Conservation (phyloP, 2,329 filamentous ascomycete genomes). For the Magnaporthiopsis rhizophila region DNA sequence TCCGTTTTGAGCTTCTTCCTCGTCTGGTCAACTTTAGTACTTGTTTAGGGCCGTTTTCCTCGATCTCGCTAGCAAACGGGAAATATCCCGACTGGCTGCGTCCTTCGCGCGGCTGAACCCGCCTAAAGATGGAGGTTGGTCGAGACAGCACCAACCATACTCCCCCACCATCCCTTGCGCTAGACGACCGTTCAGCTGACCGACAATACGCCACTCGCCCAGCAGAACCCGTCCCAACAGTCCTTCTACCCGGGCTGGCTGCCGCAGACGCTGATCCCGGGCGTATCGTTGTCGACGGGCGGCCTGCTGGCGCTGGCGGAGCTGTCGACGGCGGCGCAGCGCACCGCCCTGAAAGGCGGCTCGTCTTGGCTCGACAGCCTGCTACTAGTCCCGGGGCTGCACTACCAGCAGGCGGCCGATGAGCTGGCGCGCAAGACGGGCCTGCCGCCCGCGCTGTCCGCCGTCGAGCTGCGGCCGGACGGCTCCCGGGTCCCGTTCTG, state of each 20-base stretch:
- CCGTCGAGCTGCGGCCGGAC: slow-evolving; percentile 24
- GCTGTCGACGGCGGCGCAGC: slow-evolving; percentile 44
- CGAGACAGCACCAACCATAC: background rate
- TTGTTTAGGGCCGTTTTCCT: background rate
- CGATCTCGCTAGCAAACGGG: background rate
- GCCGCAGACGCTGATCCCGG: slow-evolving; percentile 33
- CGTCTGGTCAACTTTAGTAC: no score
- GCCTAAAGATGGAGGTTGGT: background rate
- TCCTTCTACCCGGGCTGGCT: slow-evolving; percentile 28
- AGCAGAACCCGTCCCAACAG: background rate
- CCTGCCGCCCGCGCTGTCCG: slow-evolving; percentile 22
- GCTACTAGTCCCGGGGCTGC: slow-evolving; percentile 51
- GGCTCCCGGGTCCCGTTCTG: slow-evolving; percentile 24
- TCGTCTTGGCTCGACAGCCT: slow-evolving; percentile 48
- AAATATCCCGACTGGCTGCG: background rate
- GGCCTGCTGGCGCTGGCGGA: slow-evolving; percentile 53
- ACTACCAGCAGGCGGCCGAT: slow-evolving; percentile 51
- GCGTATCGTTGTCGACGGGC: slow-evolving; percentile 38
- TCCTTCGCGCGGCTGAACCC: background rate
- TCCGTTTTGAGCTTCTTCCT: no score
- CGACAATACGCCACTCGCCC: background rate
- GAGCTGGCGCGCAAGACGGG: slow-evolving; percentile 36
- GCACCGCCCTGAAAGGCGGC: slow-evolving; percentile 48
- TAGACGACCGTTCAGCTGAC: background rate
- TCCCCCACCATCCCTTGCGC: background rate